Evolutionary conservation across 176 grass and related monocot species (phyloP).

Genomic region (Pharus latifolius): DNA sequence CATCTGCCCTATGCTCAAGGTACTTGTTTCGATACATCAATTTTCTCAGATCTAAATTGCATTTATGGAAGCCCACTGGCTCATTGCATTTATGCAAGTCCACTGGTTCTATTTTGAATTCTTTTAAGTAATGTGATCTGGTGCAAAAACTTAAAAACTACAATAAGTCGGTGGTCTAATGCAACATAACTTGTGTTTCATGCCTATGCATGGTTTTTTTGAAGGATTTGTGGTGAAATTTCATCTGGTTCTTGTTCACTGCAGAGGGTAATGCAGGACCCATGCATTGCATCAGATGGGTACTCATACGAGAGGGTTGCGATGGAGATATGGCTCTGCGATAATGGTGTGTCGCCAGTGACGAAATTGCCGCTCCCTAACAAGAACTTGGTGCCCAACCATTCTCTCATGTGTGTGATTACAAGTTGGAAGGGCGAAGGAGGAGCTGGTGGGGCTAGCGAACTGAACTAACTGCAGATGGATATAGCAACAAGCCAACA

Average conservation of each 20-base stretch:
- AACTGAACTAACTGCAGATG: slow-evolving; percentile 6
- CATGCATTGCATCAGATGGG: slow-evolving; percentile 67
- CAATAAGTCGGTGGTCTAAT: background rate
- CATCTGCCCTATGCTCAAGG: slow-evolving; percentile 74
- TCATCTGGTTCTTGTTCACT: background rate
- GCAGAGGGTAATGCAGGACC: slow-evolving; percentile 65
- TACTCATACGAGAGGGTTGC: slow-evolving; percentile 57
- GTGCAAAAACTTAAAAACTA: background rate
- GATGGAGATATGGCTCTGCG: slow-evolving; percentile 41
- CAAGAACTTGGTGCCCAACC: slow-evolving; percentile 29
- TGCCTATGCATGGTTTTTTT: background rate
- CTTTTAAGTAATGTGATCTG: background rate
- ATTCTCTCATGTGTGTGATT: slow-evolving; percentile 18
- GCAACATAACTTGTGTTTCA: background rate
- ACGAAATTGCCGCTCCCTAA: slow-evolving; percentile 20
- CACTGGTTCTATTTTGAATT: background rate
- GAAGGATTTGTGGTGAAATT: background rate
- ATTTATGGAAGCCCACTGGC: background rate
- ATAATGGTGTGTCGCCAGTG: slow-evolving; percentile 27
- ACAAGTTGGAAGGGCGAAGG: slow-evolving; percentile 20
- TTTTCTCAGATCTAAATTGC: background rate
- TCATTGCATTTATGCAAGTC: background rate
- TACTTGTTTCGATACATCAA: slow-evolving; percentile 19
- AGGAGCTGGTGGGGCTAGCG: background rate
- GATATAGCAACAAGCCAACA: background rate